phyloP scores from a whole-genome alignment of 2,329 filamentous ascomycete genomes.

The Chaetomiaceae sp. region DNA sequence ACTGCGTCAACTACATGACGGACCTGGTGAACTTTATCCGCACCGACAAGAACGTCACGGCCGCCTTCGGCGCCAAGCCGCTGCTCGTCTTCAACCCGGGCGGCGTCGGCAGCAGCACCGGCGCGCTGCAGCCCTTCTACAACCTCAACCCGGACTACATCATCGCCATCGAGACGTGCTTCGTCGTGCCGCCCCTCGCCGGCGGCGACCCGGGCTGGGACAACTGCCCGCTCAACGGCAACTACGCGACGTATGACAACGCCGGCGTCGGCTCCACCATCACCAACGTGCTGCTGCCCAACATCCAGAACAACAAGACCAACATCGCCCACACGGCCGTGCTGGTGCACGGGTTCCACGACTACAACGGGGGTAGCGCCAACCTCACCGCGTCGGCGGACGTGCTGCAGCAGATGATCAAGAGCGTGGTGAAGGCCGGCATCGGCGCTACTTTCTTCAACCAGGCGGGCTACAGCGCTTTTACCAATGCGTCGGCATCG shows the following conservation, averaged over 20 bases:
- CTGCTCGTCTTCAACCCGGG: constrained; percentile 14
- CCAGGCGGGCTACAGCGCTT: constrained; percentile 7
- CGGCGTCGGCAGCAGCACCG: no score
- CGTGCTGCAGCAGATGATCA: constrained; percentile 4
- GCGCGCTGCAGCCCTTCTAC: constrained; percentile 6
- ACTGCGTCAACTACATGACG: constrained; percentile 13
- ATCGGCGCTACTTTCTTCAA: constrained; percentile 13
- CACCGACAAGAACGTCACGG: neutral
- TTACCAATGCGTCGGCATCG: constrained; percentile 7
- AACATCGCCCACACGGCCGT: constrained; percentile 4
- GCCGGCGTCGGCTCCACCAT: constrained; percentile 5
- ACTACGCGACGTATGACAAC: constrained; percentile 12
- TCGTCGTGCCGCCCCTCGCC: neutral
- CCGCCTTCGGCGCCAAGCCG: neutral
- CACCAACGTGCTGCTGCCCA: constrained; percentile 8
- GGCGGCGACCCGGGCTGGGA: constrained; percentile 6
- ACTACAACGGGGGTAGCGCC: constrained; percentile 6
- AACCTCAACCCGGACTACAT: constrained; percentile 8
- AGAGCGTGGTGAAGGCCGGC: constrained; percentile 3
- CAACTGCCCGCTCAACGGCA: neutral
- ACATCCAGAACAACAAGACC: neutral
- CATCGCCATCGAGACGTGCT: constrained; percentile 13
- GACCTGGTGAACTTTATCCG: constrained; percentile 13
- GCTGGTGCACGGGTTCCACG: constrained; percentile 12
- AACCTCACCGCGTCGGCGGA: constrained; percentile 1